Evolutionary conservation across 2,329 filamentous ascomycete genomes (phyloP).

Genomic region (Drechmeria coniospora): DNA sequence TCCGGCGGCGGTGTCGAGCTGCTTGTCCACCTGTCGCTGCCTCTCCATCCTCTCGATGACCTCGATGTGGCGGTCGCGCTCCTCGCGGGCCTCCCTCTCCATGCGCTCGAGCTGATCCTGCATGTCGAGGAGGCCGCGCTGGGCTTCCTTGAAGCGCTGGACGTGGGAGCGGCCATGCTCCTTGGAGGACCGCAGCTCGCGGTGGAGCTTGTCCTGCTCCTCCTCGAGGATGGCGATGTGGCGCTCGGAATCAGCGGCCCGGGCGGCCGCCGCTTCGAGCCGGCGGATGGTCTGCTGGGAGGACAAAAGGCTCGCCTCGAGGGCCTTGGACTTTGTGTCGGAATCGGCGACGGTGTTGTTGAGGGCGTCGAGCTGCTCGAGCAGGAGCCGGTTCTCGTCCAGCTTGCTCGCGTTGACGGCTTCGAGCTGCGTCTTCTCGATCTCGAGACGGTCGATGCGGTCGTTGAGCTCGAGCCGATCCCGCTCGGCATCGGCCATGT

Average conservation of each 20-base stretch:
- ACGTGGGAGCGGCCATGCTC: slow-evolving; percentile 67
- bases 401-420: slow-evolving; percentile 61
- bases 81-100: slow-evolving; percentile 66
- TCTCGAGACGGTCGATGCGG: slow-evolving; percentile 63
- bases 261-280: slow-evolving; percentile 55
- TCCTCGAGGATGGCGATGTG: slow-evolving; percentile 67
- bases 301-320: slow-evolving; percentile 62
- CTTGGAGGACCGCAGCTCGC: slow-evolving; percentile 48
- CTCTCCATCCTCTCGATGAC: slow-evolving; percentile 72
- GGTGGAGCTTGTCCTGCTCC: slow-evolving; percentile 62
- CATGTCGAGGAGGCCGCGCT: slow-evolving; percentile 60
- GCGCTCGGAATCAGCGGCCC: slow-evolving; percentile 64
- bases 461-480: slow-evolving; percentile 59
- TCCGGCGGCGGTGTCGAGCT: slow-evolving; percentile 64
- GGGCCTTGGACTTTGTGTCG: slow-evolving; percentile 60
- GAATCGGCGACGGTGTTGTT: slow-evolving; percentile 69
- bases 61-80: slow-evolving; percentile 68
- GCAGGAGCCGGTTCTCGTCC: slow-evolving; percentile 65
- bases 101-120: slow-evolving; percentile 82
- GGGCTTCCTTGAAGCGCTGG: slow-evolving; percentile 72
- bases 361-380: slow-evolving; percentile 71
- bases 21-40: slow-evolving; percentile 65
- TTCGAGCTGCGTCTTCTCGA: slow-evolving; percentile 59
- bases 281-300: slow-evolving; percentile 65
- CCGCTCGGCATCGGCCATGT: slow-evolving; percentile 81